phyloP scores from a whole-genome alignment of 495 filamentous ascomycete species.

The Oidiodendron maius region DNA sequence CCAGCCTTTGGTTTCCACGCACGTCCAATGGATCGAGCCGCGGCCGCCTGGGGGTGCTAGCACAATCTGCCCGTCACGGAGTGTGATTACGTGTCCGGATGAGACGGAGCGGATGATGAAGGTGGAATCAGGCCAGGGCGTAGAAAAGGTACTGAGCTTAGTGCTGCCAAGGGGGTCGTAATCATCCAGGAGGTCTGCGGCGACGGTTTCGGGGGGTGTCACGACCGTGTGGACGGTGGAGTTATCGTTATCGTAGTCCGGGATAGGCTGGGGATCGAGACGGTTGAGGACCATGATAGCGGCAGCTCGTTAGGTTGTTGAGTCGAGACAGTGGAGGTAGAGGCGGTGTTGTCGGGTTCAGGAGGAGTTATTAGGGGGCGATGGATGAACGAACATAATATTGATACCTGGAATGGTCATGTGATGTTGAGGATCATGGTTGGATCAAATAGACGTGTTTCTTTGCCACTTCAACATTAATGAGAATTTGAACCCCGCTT shows the following conservation, averaged over 20 bases:
- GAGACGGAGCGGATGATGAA: conserved; percentile 25
- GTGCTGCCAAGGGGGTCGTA: conserved; percentile 6
- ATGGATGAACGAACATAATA: too few relatives aligned
- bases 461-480: too few relatives aligned
- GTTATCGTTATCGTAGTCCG: conserved; percentile 5
- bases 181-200: conserved; percentile 12
- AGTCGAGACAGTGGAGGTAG: too few relatives aligned
- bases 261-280: conserved; percentile 1
- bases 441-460: too few relatives aligned
- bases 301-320: too few relatives aligned
- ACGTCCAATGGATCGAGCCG: conserved; percentile 31
- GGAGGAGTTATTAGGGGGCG: too few relatives aligned
- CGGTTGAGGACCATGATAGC: background rate
- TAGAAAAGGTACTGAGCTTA: conserved; percentile 14
- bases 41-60: conserved; percentile 21
- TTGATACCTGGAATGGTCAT: too few relatives aligned
- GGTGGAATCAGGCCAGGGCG: conserved; percentile 17
- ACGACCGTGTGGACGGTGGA: conserved; percentile 12
- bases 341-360: too few relatives aligned
- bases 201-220: conserved; percentile 21
- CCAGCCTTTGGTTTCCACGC: conserved; percentile 31
- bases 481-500: too few relatives aligned
- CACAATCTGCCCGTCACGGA: conserved; percentile 24
- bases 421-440: too few relatives aligned
- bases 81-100: conserved; percentile 24